Base-by-base conservation (phyloP, 139 green algal genomes). In the Axilococcus clingmanii region DNA sequence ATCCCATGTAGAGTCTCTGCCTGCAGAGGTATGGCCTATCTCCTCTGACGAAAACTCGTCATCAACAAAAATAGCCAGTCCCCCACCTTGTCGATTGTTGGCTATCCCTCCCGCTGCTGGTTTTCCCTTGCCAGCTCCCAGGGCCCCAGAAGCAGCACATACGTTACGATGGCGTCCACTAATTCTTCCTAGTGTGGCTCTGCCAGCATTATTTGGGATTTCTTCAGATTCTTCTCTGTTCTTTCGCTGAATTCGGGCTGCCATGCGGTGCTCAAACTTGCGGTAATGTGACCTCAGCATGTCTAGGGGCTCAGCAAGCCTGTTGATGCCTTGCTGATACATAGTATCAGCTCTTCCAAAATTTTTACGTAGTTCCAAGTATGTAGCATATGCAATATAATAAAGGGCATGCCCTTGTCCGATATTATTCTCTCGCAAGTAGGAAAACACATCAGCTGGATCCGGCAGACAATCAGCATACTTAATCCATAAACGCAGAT, bases 401-500 rank as follows among this genome's bases (percentile, higher is more conserved):
- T 78, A 94, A 11, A 97, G 63, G 0, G 81, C 69, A 22, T 85
- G 83, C 8, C 76, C 71, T 34, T 84, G 78, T 0, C 86, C 82
- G 32, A 95, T 86, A 43, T 60, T 44, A 15, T 86, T 77, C 22
- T 80, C 73, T 63, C 77, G 66, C 5, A 94, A 66, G 55, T 86
- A 93, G 7, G 72, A 45, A 60, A 96, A 96, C 0, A 96, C 77
- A 49, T 95, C 83, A 5, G 52, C 56, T 6, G 88, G 85, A 36
- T 96, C 89, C 11, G 77, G 69, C 20, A 86, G 48, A 49, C 78
- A 87, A 61, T 94, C 84, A 5, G 83, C 84, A 59, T 97, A 97
- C 35, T 93, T 87, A 15, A 97, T 79, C 89, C 89, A 97, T 6
- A 97, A 40, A 5, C 89, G 69, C 19, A 97, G 77, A 53, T 89